Evolutionary conservation across 2,329 filamentous ascomycete genomes (phyloP), one percentile per base, ranked within the genome.

Genomic region (Scytalidium sp.): DNA sequence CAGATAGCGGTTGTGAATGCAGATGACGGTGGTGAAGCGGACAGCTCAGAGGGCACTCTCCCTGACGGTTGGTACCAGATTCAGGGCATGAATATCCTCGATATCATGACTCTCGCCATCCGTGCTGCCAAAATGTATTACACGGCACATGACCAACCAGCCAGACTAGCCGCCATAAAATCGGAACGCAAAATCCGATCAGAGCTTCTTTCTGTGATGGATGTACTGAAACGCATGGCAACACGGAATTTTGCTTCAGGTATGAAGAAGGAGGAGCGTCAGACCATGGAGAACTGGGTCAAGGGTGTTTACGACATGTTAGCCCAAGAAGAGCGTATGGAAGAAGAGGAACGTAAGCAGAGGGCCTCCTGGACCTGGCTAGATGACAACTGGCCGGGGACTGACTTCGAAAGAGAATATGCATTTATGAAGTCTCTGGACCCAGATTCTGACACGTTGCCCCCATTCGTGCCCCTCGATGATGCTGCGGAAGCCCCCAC

Each of bases 91-190:
- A 89, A 95, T 62, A 83, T 99, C 32, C 80, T 97, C 49, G 93
- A 97, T 66, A 85, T 96, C 47, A 87, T 94, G 64, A 99, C 94
- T 1, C 77, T 97, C 47, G 93, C 93, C n/a, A 97, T 99, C 58
- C 84, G 91, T 46, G 91, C 93, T 1, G 94, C 94, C 46, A 96
- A 95, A 71, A 86, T 95, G 61, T 99, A 97, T 72, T 97, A 99
- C 70, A 97, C 92, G 0, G 82, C 90, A 3, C 94, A 97, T 65
- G 88, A 95, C 62, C 80, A 92, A 47, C 90, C 92, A 1, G 87
- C 94, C 59, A 85, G 89, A 32, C 75, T 97, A 17, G 90, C 94
- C 62, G 75, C 87, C 22, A 95, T 97, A 70, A 92, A 90, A 68
- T 84, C 90, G 1, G 94, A 99, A 67, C 89, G 87, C 55, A 80